phyloP scores from a whole-genome alignment of 2,329 filamentous ascomycete genomes.

The Diaporthe humulicola region DNA sequence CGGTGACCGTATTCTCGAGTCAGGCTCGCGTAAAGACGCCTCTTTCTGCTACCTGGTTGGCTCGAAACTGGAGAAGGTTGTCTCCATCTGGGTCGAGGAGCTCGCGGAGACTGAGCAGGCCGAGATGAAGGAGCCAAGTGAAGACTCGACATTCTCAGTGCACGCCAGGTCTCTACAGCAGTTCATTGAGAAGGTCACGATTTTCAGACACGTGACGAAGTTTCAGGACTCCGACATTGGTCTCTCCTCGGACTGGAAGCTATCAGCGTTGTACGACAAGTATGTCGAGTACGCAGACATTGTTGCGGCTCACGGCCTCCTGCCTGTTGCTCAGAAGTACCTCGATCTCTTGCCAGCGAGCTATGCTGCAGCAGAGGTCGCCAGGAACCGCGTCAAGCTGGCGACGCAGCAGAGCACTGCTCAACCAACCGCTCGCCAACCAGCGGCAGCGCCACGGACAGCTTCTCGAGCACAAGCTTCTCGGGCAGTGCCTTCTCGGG shows the following conservation, averaged over 20 bases:
- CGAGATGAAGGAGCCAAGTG: constrained; percentile 75
- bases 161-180: constrained; percentile 90
- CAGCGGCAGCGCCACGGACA: constrained; percentile 47
- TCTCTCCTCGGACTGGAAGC: constrained; percentile 86
- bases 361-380: constrained; percentile 89
- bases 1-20: constrained; percentile 89
- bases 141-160: constrained; percentile 89
- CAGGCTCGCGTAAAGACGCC: constrained; percentile 85
- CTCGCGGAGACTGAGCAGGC: constrained; percentile 86
- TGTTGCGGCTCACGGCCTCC: constrained; percentile 88
- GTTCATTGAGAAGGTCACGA: constrained; percentile 97
- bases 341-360: constrained; percentile 85
- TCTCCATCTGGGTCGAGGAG: constrained; percentile 92
- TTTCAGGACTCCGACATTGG: constrained; percentile 84
- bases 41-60: constrained; percentile 97
- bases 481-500: constrained; percentile 56
- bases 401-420: constrained; percentile 75
- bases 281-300: constrained; percentile 98
- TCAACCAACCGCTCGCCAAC: constrained; percentile 52
- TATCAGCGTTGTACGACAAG: constrained; percentile 89
- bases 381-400: constrained; percentile 85
- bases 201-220: constrained; percentile 94
- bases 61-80: constrained; percentile 97
- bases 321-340: constrained; percentile 90
- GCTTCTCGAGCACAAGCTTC: constrained; percentile 52